Evolutionary conservation across 2,329 filamentous ascomycete genomes (phyloP), one percentile per base, ranked within the genome.

Genomic region (Parastagonospora avenae): DNA sequence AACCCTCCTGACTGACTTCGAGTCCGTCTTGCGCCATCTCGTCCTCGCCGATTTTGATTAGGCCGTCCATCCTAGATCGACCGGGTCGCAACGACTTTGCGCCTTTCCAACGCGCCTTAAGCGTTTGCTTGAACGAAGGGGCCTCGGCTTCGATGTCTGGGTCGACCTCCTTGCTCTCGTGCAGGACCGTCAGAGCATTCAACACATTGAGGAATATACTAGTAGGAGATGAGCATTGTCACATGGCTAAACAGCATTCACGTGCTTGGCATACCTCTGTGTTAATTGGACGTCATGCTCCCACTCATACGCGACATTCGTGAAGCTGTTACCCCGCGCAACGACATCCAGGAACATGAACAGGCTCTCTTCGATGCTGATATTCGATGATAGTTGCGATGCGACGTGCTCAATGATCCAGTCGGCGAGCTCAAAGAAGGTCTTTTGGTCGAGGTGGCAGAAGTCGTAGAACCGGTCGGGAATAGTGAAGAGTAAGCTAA

Each of bases 311-410:
- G 70, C 68, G 2, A 68, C 60, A 15, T 50, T 47, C 44, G 56
- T 64, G 59, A 74, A 73, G 57, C 63, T 68, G 52, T 70, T 71
- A 8, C 70, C 71, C 50, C 71, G 69, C 6, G 69, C 71, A 28
- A 70, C 69, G 36, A 74, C 67, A 35, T 74, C 71, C 46, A 74
- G 57, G 51, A 74, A 74, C 6, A 74, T 63, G 40, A 74, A 70
- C 8, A 74, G 53, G 48, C 68, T 68, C 59, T 74, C 71, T 52
- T 74, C 70, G 9, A 74, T 61, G 50, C 67, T 72, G 52, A 72
- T 65, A 43, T 69, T 64, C 15, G 60, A 50, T 2, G 63, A 53
- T n/a, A 67, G 53, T 29, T 63, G 62, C 16, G 64, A 69, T 38
- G 67, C 53, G 50, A 67, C 62, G 51, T 74, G 64, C 46, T 64